phyloP scores from a whole-genome alignment of 2,329 filamentous ascomycete species.

The Trichoderma sp. region DNA sequence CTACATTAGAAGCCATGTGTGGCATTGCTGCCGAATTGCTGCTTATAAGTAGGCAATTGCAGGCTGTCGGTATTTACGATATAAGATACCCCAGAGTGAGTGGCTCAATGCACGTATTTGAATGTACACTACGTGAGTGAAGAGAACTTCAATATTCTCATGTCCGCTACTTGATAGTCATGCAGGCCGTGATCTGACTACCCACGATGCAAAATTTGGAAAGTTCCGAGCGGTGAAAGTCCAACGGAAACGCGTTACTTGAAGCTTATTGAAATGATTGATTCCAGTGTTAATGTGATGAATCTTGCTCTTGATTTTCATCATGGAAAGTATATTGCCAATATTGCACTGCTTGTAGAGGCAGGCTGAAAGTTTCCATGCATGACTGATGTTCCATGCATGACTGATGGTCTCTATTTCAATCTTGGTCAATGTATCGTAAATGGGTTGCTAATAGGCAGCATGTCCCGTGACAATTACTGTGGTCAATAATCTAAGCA shows the following conservation, averaged over 20 bases:
- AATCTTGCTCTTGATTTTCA: background rate
- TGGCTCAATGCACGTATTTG: background rate
- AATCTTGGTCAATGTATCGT: too few species aligned
- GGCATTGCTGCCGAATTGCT: background rate
- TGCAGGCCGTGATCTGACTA: background rate
- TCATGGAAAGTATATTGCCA: background rate
- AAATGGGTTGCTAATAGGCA: background rate
- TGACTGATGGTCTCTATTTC: too few species aligned
- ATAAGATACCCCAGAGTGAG: background rate
- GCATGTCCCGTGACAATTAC: background rate
- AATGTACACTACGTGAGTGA: background rate
- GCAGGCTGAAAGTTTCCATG: background rate
- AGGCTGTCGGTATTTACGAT: background rate
- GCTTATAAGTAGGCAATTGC: background rate
- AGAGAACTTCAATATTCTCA: background rate
- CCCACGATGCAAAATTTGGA: background rate
- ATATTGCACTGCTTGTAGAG: background rate
- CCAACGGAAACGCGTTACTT: background rate
- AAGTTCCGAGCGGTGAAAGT: background rate
- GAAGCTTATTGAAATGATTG: rapidly evolving
- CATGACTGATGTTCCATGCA: background rate
- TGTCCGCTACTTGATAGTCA: background rate
- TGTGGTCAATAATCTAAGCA: background rate
- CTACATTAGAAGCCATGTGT: background rate
- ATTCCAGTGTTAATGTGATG: background rate